Evolutionary conservation across 78 protist species (phyloP), one percentile per base, ranked within the genome.

Genomic region (Parvularia atlantis): DNA sequence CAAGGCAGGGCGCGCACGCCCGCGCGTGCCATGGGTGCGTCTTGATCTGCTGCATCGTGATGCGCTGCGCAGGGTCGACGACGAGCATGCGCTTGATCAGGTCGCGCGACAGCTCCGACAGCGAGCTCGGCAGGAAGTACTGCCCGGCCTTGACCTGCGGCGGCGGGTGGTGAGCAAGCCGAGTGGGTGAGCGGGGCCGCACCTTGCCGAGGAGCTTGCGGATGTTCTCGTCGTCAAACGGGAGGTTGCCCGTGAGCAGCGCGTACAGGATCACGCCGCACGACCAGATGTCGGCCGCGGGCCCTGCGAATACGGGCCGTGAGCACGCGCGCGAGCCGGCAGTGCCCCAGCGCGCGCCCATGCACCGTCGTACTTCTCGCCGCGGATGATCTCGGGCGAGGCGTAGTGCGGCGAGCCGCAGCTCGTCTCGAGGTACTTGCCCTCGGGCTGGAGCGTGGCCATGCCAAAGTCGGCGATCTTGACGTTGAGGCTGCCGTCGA

Each of bases 401-500:
- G 94, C 90, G 63, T 89, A 89, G 66, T 87, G 86, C 50, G 95
- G 95, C 26, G 90, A 82, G 7, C 95, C 84, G 69, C 86, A 63
- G 39, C 56, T 41, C 24, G 69, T 63, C 40, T 63, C 30, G 28
- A 63, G 69, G 40, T 24, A 1, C 36, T 40, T 9, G 36, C 37
- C 69, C 35, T 22, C 70, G 48, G 58, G 44, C 57, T n/a, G 14
- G 14, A 80, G 48, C 3, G 85, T 64, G 33, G 91, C 89, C 85
- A 93, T 68, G 36, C 97, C 97, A 61, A 95, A 95, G 66, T 95
- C 98, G 22, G 95, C 94, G 40, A 95, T 77, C 71, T 91, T 92
- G 62, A 95, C 56, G 69, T 73, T 70, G 26, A 2, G 9, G 56
- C 79, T 9, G 28, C 7, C 16, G 73, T 85, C 91, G 14, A 90